Evolutionary conservation across 371 early-diverging fungal genomes (phyloP), one percentile per base, ranked within the genome.

Genomic region (Saksenaea vasiformis): DNA sequence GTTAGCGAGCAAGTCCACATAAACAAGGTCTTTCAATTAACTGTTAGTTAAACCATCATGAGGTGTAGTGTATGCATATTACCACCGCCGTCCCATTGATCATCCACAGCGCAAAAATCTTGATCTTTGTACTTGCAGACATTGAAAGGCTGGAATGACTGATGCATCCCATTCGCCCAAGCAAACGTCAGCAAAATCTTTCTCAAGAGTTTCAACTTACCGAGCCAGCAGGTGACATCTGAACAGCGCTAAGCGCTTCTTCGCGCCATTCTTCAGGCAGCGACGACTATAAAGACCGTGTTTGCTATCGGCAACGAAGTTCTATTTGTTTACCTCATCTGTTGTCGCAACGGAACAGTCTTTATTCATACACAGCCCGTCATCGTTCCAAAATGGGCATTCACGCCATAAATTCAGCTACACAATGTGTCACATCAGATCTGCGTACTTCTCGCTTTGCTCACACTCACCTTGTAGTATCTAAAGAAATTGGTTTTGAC

Each of bases 371-470:
- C 98, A 98, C 39, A 91, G 76, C 10, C 86, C 87, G 58, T 93
- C 88, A 28, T 91, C 92, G 24, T 80, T 72, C 98, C 98, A 98
- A 73, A 96, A 96, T 8, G 91, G 92, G 70, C 98, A 98, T 28
- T 91, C 90, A 72, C 92, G 92, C 81, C 91, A 89, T 44, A 98
- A 75, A 70, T 97, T 90, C 28, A 95, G 85, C 92, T 95, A 75
- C 24, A 26, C 5, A 19, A 41, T 43, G 28, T 62, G 14, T 10
- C 22, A 54, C n/a, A 28, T 34, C 27, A 9, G 2, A 3, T n/a
- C n/a, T n/a, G n/a, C n/a, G n/a, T n/a, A n/a, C n/a, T n/a, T n/a
- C n/a, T n/a, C n/a, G n/a, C 10, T 4, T 35, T 64, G 9, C 44
- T 57, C 0, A 38, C 0, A 10, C 44, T 58, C 75, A 92, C 93